Evolutionary conservation across 2,329 filamentous ascomycete genomes (phyloP).

Genomic region (Talaromyces sp.): DNA sequence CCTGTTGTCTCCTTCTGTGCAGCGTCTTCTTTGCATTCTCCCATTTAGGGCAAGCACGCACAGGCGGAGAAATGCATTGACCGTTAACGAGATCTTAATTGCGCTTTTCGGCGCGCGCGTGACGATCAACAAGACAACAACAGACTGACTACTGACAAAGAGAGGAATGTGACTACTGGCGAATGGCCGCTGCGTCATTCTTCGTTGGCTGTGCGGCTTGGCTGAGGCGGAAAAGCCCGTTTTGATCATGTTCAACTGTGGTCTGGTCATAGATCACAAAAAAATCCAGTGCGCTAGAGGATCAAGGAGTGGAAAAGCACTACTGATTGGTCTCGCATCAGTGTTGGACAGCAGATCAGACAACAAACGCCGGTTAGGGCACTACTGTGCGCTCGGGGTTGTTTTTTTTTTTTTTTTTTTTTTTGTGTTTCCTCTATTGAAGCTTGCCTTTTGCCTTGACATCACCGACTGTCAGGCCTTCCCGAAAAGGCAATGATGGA

Average conservation of each 20-base stretch:
- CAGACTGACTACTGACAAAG: background rate
- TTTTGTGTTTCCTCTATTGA: background rate
- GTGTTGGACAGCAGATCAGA: background rate
- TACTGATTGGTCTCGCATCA: background rate
- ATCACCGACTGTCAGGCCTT: background rate
- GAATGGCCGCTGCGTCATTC: background rate
- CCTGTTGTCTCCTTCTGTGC: background rate
- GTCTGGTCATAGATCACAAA: background rate
- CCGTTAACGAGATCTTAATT: too few relatives aligned
- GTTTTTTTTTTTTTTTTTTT: background rate
- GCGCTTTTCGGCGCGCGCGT: conserved; percentile 6
- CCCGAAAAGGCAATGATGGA: background rate
- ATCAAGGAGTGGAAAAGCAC: background rate
- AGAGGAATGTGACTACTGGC: background rate
- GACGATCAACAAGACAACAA: conserved; percentile 7
- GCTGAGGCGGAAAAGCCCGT: background rate
- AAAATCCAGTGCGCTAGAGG: background rate
- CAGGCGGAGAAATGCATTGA: background rate
- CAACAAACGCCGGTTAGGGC: background rate
- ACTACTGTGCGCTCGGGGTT: background rate
- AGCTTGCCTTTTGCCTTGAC: background rate
- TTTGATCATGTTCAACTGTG: background rate
- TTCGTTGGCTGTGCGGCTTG: background rate
- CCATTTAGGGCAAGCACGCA: background rate
- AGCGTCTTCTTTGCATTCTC: background rate